Base-by-base conservation (phyloP, 768 basidiomycete genomes). In the Pleurotus sapidus region DNA sequence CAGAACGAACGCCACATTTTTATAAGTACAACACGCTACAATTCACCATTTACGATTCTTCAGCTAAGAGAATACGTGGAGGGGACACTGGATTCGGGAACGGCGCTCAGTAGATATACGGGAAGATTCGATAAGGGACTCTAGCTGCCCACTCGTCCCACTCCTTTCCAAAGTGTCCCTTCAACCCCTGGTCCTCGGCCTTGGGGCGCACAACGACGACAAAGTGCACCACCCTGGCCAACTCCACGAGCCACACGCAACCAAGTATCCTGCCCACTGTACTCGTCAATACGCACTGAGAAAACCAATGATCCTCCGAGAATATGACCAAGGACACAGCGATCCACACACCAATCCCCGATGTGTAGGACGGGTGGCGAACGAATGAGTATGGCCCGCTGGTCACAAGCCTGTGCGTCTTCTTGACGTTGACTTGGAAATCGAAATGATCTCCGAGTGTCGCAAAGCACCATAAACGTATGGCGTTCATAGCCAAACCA, bases 91-190 rank as follows among this genome's bases (percentile, higher is more conserved):
- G 9, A 34, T 4, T 34, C 30, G 30, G 30, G 30, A 7, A 9
- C 30, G 9, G 30, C 30, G 9, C 30, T 56, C 56, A 74, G 54
- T 63, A 73, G 2, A 73, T 40, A 12, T 65, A 59, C 2, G 75
- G 74, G 18, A 75, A 51, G 17, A 76, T 55, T 39, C 60, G 65
- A 40, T 67, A 72, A 23, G 64, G 63, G 3, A 72, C 69, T 9
- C 42, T 51, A 4, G 34, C 46, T 3, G 67, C 70, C 67, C 68
- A 45, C n/a, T 45, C 42, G 6, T 43, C 42, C 42, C 42, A 43
- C 18, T 43, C 11, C 6, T 5, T 15, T 5, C 40, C 40, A 43
- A 43, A 43, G 5, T 20, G 15, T n/a, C 42, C 42, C 11, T 23
- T 45, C 42, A 45, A 45, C 17, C 2, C 20, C 42, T 45, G 42